Conservation (phyloP, 2,329 filamentous ascomycete species). For the Xylariaceae sp. region DNA sequence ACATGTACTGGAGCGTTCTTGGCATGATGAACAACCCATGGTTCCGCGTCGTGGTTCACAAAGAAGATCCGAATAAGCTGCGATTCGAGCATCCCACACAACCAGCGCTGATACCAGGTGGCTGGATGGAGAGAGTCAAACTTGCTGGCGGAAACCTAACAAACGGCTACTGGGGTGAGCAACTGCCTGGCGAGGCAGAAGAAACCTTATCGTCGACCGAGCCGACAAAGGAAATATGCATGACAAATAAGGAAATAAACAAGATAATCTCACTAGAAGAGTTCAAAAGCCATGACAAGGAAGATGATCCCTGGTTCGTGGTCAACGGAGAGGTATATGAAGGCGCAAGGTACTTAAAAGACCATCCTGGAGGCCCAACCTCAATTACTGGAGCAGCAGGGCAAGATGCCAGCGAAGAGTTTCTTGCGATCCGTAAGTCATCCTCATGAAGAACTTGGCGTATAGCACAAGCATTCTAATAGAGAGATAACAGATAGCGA, state of each 20-base stretch:
- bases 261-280: slow-evolving; percentile 65
- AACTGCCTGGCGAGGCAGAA: slow-evolving; percentile 47
- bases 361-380: slow-evolving; percentile 78
- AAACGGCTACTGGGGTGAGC: slow-evolving; percentile 84
- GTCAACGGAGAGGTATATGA: slow-evolving; percentile 86
- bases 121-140: slow-evolving; percentile 93
- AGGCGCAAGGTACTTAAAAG: slow-evolving; percentile 72
- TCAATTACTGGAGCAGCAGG: slow-evolving; percentile 81
- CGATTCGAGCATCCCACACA: slow-evolving; percentile 87
- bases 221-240: slow-evolving; percentile 61
- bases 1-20: slow-evolving; percentile 94
- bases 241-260: slow-evolving; percentile 65
- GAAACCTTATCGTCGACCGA: slow-evolving; percentile 41
- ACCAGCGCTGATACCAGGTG: slow-evolving; percentile 68
- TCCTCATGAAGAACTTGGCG: slow-evolving; percentile 20
- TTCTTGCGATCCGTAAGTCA: slow-evolving; percentile 79
- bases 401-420: slow-evolving; percentile 79
- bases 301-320: slow-evolving; percentile 76
- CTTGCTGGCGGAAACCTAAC: slow-evolving; percentile 71
- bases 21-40: slow-evolving; percentile 99
- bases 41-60: slow-evolving; percentile 75
- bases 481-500: slow-evolving; percentile 63
- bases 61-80: slow-evolving; percentile 55
- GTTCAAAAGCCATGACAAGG: slow-evolving; percentile 60
- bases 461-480: slow-evolving; percentile 5